Percentiles rank a stretch among this genome's conserved stretches.
Conservation (phyloP, 441 rosid species). For the Oxalis stricta region DNA sequence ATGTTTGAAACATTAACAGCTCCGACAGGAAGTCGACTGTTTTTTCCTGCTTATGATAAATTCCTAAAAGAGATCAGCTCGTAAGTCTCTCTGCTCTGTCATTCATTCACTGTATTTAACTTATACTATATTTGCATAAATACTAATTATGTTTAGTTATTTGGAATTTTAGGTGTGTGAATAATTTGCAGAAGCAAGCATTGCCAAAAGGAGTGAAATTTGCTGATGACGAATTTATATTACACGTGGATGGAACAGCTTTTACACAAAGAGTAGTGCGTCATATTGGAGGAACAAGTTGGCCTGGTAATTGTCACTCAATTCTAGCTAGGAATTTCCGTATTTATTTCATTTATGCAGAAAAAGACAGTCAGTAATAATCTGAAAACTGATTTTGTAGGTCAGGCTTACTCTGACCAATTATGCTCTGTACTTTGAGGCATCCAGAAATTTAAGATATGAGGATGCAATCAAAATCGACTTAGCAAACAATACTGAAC, state of each 20-base stretch:
- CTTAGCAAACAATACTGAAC: constrained; percentile 41
- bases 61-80: constrained; percentile 62
- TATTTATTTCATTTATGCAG: no score
- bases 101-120: constrained; percentile 1
- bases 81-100: no score
- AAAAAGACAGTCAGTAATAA: no score
- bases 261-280: constrained; percentile 72
- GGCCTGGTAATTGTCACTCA: no score
- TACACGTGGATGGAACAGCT: constrained; percentile 93
- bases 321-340: no score
- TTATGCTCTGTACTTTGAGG: constrained; percentile 88
- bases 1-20: constrained; percentile 81
- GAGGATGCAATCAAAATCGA: constrained; percentile 79
- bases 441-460: constrained; percentile 51
- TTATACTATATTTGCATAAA: background rate
- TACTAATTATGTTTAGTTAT: background rate
- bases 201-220: constrained; percentile 57
- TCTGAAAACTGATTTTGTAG: constrained; percentile 22
- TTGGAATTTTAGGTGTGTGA: constrained; percentile 38
- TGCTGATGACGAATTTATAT: constrained; percentile 71
- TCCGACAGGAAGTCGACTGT: constrained; percentile 49
- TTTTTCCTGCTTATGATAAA: constrained; percentile 72
- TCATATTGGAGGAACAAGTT: constrained; percentile 77
- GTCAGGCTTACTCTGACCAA: constrained; percentile 85
- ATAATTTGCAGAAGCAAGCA: constrained; percentile 62